These are phyloP conservation scores for Triadica sebifera DNA, from an alignment of 345 rosid genomes.

Conservation along the genomic window DNA sequence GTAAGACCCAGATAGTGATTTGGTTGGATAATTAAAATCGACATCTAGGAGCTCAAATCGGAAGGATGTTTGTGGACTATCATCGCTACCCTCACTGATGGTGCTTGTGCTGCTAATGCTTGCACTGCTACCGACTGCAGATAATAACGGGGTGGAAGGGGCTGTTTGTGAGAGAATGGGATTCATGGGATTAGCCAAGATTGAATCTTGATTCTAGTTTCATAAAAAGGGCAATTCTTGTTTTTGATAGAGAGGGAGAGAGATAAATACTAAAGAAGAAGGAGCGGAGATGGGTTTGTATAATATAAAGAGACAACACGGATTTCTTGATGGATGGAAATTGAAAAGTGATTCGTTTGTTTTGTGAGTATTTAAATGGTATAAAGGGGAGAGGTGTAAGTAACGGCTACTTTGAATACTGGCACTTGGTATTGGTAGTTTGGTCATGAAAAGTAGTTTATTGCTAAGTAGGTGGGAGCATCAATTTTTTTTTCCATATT, in stretches of 20 bases:
- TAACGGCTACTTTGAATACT: slow-evolving; percentile 86
- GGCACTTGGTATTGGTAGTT: slow-evolving; percentile 7
- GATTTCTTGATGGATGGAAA: slow-evolving; percentile 28
- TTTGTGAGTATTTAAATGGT: slow-evolving; percentile 24
- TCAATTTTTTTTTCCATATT: not conserved
- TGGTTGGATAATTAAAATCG: slow-evolving; percentile 21
- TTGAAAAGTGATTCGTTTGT: not conserved
- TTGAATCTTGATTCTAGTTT: slow-evolving; percentile 5
- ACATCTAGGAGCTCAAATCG: slow-evolving; percentile 39
- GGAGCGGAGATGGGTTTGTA: slow-evolving; percentile 11
- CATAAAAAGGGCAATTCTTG: not conserved
- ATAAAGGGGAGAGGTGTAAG: not conserved
- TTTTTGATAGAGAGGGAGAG: not conserved
- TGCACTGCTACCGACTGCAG: slow-evolving; percentile 19
- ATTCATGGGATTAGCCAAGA: slow-evolving; percentile 13
- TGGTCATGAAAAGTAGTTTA: not conserved
- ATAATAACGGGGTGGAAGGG: slow-evolving; percentile 45
- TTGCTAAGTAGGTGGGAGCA: not conserved
- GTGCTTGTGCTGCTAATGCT: slow-evolving; percentile 29
- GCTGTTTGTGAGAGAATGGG: slow-evolving; percentile 19
- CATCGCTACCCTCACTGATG: slow-evolving; percentile 51
- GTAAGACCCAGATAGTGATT: slow-evolving; percentile 31
- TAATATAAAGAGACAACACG: slow-evolving; percentile 24
- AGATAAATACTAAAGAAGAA: no score
- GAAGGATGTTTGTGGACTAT: slow-evolving; percentile 40